phyloP scores from a whole-genome alignment of 1,284 basidiomycete species.

The Irpex rosettiformis region DNA sequence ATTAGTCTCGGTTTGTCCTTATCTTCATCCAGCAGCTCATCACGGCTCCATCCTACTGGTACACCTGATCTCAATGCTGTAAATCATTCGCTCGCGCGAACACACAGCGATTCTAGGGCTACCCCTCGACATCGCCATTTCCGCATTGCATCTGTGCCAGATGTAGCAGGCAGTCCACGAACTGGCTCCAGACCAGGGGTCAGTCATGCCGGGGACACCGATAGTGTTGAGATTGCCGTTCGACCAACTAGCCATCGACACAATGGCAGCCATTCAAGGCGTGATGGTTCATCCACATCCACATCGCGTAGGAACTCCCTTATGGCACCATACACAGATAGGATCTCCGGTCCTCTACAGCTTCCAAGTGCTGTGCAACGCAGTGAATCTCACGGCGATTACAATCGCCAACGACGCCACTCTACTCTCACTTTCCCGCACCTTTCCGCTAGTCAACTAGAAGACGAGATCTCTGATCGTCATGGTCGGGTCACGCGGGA shows the following conservation, averaged over 20 bases:
- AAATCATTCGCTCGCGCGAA: constrained; percentile 10
- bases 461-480: background rate
- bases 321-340: constrained; percentile 4
- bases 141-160: constrained; percentile 6
- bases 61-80: constrained; percentile 9
- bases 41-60: background rate
- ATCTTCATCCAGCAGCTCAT: background rate
- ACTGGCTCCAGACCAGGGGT: constrained; percentile 1
- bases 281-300: background rate
- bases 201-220: background rate
- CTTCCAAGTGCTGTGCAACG: background rate
- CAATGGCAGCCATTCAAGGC: background rate
- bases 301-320: background rate
- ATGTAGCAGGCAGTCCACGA: constrained; percentile 1
- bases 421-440: constrained; percentile 1
- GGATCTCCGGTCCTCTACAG: constrained; percentile 7
- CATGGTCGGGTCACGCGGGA: background rate
- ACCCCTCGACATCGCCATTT: constrained; percentile 8
- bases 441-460: background rate
- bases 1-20: constrained; percentile 3
- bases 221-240: background rate
- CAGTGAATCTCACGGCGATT: constrained; percentile 1
- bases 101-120: constrained; percentile 4
- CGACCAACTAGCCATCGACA: background rate
- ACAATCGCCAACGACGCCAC: constrained; percentile 7